Evolutionary conservation across 2,329 filamentous ascomycete species (phyloP), one percentile per base, ranked within the genome.

Genomic region (Fusarium bactridioides): DNA sequence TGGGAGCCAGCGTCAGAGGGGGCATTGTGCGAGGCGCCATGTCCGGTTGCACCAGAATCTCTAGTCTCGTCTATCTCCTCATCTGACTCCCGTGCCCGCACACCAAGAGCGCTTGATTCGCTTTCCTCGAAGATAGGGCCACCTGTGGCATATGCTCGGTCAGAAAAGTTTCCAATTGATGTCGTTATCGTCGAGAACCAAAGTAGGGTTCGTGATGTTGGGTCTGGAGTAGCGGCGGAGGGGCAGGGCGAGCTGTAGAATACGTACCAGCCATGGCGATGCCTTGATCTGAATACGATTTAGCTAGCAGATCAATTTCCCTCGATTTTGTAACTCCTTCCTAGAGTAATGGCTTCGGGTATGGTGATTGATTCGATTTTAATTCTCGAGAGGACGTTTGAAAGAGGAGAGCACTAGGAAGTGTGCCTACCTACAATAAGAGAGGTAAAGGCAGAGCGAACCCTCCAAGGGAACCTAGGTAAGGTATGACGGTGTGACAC

Each of bases 21-120:
- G 33, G 64, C 48, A 43, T 73, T 76, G 61, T 76, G 69, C 31
- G 64, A 75, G 57, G 69, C 66, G 27, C 72, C 68, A 66, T 78
- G 70, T 16, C 70, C 72, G 38, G 74, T 73, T 43, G 65, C 70
- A 63, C 75, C 74, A 61, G 68, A 64, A 59, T 77, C 72, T 47
- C 69, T 69, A 21, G 67, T 57, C 57, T 73, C 77, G n/a, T 78
- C 75, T 48, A 74, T 77, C 59, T 81, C 79, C 40, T 78, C 79
- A 66, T 81, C 79, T 53, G 78, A 80, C 64, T 79, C 79, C 51
- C 73, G 69, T 31, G 77, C 75, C 50, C 72, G 76, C 37, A 79
- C 72, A 47, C 74, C 68, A 31, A 78, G 73, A 23, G 72, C 67
- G 19, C 64, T 35, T 48, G 74, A 64, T 58, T 78, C 76, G 67